A percentile compares a stretch with the other conserved stretches of the same genome.
phyloP scores from a whole-genome alignment of 257 asterid species.

The Haberlea rhodopensis region DNA sequence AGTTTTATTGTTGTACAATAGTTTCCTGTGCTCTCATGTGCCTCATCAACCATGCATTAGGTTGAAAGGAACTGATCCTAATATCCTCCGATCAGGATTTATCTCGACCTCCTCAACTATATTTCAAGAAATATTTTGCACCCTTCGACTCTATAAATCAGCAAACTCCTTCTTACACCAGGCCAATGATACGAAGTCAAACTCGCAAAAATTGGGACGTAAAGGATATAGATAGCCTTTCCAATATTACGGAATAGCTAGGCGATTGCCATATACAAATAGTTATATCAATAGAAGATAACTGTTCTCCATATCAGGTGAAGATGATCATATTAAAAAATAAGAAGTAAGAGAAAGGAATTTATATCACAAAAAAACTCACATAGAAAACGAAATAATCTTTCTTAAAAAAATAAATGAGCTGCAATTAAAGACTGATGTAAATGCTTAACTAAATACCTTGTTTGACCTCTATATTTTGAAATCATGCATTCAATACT shows the following conservation, averaged over 20 bases:
- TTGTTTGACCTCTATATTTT: not conserved
- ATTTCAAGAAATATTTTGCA: not conserved
- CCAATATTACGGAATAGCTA: not conserved
- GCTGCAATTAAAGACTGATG: not conserved
- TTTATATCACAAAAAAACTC: not conserved
- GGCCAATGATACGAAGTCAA: not conserved
- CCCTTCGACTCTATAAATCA: not conserved
- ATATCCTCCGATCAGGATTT: not conserved
- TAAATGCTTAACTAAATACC: not conserved
- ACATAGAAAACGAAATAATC: not conserved
- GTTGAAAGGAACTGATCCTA: too few relatives aligned
- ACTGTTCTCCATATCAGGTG: not conserved
- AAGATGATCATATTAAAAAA: not conserved
- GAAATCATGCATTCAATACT: not conserved
- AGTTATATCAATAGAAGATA: not conserved
- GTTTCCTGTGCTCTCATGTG: not conserved
- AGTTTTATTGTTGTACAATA: not conserved
- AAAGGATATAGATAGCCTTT: not conserved
- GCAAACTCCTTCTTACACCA: too few relatives aligned
- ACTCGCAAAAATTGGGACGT: too few relatives aligned
- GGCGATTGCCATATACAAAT: too few relatives aligned
- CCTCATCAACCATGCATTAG: too few relatives aligned
- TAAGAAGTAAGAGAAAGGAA: not conserved
- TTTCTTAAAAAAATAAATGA: not conserved
- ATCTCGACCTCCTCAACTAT: not conserved